Evolutionary conservation across 1,284 basidiomycete species (phyloP).

Genomic region (Kalmanozyma brasiliensis): DNA sequence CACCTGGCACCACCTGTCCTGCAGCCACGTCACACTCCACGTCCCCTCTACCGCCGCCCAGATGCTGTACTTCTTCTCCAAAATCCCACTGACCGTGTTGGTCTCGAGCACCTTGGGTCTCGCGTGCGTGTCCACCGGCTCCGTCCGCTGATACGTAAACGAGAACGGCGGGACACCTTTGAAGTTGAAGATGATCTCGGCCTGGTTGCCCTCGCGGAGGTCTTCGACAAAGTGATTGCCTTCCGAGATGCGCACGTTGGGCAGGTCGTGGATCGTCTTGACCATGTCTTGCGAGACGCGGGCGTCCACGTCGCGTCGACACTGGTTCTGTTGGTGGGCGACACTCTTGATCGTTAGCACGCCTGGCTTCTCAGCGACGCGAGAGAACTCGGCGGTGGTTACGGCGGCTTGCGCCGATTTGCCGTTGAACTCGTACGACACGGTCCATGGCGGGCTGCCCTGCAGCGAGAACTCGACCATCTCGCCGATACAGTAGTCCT

Average conservation of each 20-base stretch:
- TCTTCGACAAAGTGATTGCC: slow-evolving; percentile 84
- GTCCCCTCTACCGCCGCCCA: slow-evolving; percentile 84
- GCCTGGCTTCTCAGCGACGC: slow-evolving; percentile 82
- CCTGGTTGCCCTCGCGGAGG: slow-evolving; percentile 82
- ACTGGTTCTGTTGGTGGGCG: slow-evolving; percentile 75
- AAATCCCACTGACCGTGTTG: slow-evolving; percentile 75
- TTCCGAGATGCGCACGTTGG: slow-evolving; percentile 85
- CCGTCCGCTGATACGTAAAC: slow-evolving; percentile 73
- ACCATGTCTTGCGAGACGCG: slow-evolving; percentile 69
- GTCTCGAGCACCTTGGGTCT: slow-evolving; percentile 62
- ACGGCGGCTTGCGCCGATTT: slow-evolving; percentile 80
- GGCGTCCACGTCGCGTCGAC: slow-evolving; percentile 69
- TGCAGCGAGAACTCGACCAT: slow-evolving; percentile 89
- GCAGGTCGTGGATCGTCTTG: slow-evolving; percentile 83
- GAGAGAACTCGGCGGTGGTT: slow-evolving; percentile 81
- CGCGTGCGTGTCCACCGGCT: slow-evolving; percentile 63
- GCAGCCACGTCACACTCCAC: slow-evolving; percentile 90
- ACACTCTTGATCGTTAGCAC: slow-evolving; percentile 84
- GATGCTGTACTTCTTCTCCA: slow-evolving; percentile 82
- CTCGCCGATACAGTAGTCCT: slow-evolving; percentile 91
- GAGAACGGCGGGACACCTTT: slow-evolving; percentile 92
- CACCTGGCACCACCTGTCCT: slow-evolving; percentile 78
- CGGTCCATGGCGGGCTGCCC: slow-evolving; percentile 93
- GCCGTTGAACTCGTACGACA: slow-evolving; percentile 86
- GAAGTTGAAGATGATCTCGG: slow-evolving; percentile 89